These are phyloP conservation scores for Penicillium brasilianum DNA, from an alignment of 2,329 filamentous ascomycete species.

Conservation along the genomic window DNA sequence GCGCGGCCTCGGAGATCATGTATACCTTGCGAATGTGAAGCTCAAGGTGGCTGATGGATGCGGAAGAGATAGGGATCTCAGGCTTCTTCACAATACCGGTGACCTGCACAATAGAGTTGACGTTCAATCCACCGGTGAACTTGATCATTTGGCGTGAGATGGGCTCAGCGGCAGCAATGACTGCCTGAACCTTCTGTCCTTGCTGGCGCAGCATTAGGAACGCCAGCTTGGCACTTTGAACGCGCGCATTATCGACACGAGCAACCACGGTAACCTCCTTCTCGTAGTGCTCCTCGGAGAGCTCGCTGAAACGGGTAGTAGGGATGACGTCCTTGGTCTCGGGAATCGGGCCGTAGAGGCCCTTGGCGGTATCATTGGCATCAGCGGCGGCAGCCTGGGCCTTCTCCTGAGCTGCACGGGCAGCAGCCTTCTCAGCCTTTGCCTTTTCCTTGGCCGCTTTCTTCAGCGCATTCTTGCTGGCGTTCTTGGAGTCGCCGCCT, in stretches of 20 bases:
- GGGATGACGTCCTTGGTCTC: constrained; percentile 63
- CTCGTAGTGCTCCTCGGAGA: constrained; percentile 66
- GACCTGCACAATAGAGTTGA: constrained; percentile 82
- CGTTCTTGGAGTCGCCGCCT: constrained; percentile 44
- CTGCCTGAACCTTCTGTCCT: constrained; percentile 80
- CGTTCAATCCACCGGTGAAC: constrained; percentile 74
- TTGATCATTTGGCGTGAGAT: constrained; percentile 93
- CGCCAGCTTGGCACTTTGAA: constrained; percentile 87
- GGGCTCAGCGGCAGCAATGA: constrained; percentile 67
- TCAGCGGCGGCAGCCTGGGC: constrained; percentile 69
- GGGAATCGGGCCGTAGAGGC: constrained; percentile 77
- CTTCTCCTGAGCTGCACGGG: constrained; percentile 74
- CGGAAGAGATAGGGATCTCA: constrained; percentile 85
- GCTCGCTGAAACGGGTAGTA: constrained; percentile 62
- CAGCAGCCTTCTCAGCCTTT: constrained; percentile 77
- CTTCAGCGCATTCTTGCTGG: constrained; percentile 80
- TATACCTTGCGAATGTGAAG: constrained; percentile 88
- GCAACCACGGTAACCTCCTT: constrained; percentile 77
- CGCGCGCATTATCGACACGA: constrained; percentile 84
- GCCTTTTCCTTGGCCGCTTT: constrained; percentile 90
- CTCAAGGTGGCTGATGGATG: constrained; percentile 78
- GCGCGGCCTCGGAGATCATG: constrained; percentile 69
- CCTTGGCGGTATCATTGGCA: constrained; percentile 64
- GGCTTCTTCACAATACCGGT: constrained; percentile 82
- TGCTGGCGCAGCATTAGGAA: constrained; percentile 86